Conservation (phyloP, 306 rosid species). For the Vigna trinervia region DNA sequence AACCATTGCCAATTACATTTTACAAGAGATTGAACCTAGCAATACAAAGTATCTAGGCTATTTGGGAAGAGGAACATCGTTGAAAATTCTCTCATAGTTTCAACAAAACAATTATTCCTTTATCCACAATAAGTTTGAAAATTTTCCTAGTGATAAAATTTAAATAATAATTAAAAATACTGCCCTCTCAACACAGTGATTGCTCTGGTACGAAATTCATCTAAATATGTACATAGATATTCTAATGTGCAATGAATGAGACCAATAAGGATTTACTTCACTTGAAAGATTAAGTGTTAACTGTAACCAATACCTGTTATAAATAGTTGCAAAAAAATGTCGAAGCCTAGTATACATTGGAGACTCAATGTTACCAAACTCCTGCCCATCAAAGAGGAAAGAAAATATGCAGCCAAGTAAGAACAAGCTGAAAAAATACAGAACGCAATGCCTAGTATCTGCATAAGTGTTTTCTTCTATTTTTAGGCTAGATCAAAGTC, state of each 20-base stretch:
- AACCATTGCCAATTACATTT: background rate
- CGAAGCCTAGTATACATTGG: slow-evolving; percentile 85
- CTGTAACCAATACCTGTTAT: slow-evolving; percentile 61
- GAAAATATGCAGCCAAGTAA: slow-evolving; percentile 8
- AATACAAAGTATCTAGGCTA: background rate
- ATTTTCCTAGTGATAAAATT: slow-evolving; percentile 8
- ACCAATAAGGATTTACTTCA: background rate
- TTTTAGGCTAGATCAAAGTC: background rate
- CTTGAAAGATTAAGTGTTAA: background rate
- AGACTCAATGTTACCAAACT: slow-evolving; percentile 87
- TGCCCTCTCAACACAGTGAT: slow-evolving; percentile 12
- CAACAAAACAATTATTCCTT: slow-evolving; percentile 2
- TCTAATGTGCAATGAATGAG: slow-evolving; percentile 1
- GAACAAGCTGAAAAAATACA: slow-evolving; percentile 29
- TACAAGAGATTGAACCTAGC: background rate
- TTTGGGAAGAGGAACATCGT: background rate
- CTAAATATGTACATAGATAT: slow-evolving; percentile 18
- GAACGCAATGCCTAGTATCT: slow-evolving; percentile 21
- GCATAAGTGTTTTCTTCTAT: slow-evolving; percentile 11
- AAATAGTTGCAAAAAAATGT: slow-evolving; percentile 73
- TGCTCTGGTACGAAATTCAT: background rate
- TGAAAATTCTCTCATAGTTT: background rate
- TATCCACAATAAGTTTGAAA: slow-evolving; percentile 19
- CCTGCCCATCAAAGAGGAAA: slow-evolving; percentile 61
- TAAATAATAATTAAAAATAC: slow-evolving; percentile 3